phyloP scores from a whole-genome alignment of 805 yeast species.

The Yarrowia sp. region DNA sequence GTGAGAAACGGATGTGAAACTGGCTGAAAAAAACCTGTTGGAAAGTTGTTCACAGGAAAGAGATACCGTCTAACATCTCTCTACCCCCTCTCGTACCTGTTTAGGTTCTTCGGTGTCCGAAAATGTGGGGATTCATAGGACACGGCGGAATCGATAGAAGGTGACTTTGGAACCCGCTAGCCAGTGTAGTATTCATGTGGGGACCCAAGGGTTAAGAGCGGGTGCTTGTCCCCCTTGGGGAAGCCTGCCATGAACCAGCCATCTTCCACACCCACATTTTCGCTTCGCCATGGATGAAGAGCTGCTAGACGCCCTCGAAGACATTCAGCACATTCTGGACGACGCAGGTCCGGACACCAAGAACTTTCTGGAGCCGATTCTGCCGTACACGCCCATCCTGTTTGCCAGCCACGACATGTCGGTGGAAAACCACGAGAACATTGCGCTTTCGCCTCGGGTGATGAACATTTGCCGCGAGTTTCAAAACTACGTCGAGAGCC shows the following conservation, averaged over 20 bases:
- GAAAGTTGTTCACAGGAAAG: too few relatives aligned
- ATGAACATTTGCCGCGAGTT: conserved; percentile 8
- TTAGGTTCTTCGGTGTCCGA: too few relatives aligned
- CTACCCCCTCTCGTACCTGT: too few relatives aligned
- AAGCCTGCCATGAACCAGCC: too few relatives aligned
- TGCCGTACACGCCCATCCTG: conserved; percentile 4
- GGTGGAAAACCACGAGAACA: conserved; percentile 9
- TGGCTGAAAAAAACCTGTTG: too few relatives aligned
- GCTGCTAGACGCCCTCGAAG: background rate
- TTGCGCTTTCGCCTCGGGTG: conserved; percentile 6
- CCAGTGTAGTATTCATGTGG: conserved; percentile 5
- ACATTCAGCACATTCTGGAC: conserved; percentile 9
- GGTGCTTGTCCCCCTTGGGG: too few relatives aligned
- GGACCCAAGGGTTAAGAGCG: background rate
- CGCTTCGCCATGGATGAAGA: background rate
- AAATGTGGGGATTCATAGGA: conserved; percentile 3
- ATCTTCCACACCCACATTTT: too few relatives aligned
- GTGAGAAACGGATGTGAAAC: too few relatives aligned
- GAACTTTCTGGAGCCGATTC: background rate
- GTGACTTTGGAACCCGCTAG: background rate
- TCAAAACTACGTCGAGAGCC: conserved; percentile 4
- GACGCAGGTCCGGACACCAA: background rate
- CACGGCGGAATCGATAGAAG: background rate
- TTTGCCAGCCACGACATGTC: conserved; percentile 9
- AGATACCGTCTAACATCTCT: too few relatives aligned